Evolutionary conservation across 768 basidiomycete species (phyloP).

Genomic region (Symmetrospora coprosmae): DNA sequence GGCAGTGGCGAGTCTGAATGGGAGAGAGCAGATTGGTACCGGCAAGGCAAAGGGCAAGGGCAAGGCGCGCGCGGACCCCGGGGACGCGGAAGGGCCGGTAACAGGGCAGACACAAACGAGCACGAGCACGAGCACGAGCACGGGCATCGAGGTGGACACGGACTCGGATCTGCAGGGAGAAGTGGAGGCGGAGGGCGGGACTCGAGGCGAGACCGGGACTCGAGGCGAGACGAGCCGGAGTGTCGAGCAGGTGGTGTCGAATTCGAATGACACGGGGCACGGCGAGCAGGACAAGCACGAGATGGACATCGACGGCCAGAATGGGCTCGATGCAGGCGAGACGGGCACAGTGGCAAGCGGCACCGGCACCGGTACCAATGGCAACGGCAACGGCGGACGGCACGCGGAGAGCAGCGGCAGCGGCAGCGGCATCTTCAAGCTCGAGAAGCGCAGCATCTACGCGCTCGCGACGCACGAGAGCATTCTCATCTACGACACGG

Average conservation of each 20-base stretch:
- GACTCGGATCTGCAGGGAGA: background rate
- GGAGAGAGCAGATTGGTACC: too few species aligned
- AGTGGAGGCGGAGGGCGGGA: background rate
- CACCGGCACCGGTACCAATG: too few species aligned
- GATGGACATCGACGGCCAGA: too few species aligned
- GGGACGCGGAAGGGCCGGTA: background rate
- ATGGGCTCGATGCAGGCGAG: too few species aligned
- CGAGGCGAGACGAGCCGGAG: too few species aligned
- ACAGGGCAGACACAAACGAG: background rate
- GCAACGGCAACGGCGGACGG: background rate
- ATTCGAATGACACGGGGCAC: too few species aligned
- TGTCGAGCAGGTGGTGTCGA: too few species aligned
- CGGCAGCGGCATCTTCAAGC: constrained; percentile 59
- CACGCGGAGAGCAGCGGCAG: too few species aligned
- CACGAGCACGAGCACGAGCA: background rate
- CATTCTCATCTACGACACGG: constrained; percentile 87
- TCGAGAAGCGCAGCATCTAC: constrained; percentile 87
- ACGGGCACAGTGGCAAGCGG: too few species aligned
- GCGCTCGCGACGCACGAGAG: constrained; percentile 95
- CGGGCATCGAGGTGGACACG: background rate
- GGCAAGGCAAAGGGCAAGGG: constrained; percentile 24
- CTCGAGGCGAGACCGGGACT: constrained; percentile 13
- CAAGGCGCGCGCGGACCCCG: constrained; percentile 17
- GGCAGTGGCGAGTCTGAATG: too few species aligned
- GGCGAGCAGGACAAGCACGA: too few species aligned